Evolutionary conservation across 805 yeast genomes (phyloP).

Genomic region (Wickerhamiella kurtzmanii): DNA sequence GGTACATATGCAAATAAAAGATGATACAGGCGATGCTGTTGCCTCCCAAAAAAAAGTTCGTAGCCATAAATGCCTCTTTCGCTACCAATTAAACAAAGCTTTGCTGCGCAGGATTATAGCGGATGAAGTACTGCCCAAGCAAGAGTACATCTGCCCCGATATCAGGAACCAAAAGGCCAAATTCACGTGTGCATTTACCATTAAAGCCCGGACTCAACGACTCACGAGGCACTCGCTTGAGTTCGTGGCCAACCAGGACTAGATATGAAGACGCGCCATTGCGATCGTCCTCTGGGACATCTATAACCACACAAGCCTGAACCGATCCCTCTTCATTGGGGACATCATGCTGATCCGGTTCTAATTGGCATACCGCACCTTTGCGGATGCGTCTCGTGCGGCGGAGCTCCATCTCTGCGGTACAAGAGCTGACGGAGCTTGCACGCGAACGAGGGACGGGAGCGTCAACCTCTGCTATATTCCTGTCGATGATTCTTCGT

Average conservation of each 20-base stretch:
- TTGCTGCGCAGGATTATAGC: conserved; percentile 7
- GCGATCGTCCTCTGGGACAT: conserved; percentile 5
- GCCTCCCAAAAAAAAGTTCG: too few relatives aligned
- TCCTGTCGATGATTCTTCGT: conserved; percentile 12
- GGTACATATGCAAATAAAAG: not conserved
- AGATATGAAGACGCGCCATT: conserved; percentile 4
- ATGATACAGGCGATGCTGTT: too few relatives aligned
- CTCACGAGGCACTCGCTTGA: conserved; percentile 4
- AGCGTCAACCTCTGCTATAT: conserved; percentile 13
- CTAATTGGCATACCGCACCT: not conserved
- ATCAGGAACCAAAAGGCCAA: conserved; percentile 15
- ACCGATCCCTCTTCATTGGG: not conserved
- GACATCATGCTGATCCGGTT: not conserved
- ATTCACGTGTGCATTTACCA: conserved; percentile 6
- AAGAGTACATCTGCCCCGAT: conserved; percentile 11
- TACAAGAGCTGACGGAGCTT: not conserved
- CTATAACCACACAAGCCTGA: conserved; percentile 14
- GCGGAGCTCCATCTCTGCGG: not conserved
- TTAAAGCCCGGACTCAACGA: conserved; percentile 10
- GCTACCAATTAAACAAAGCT: conserved; percentile 2
- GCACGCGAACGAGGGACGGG: conserved; percentile 9
- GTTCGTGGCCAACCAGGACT: conserved; percentile 9
- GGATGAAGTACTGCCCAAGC: conserved; percentile 15
- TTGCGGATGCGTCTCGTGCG: not conserved
- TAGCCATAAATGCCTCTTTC: too few relatives aligned